Base-by-base conservation (phyloP, 2,329 filamentous ascomycete species). In the Apiospora saccharicola region DNA sequence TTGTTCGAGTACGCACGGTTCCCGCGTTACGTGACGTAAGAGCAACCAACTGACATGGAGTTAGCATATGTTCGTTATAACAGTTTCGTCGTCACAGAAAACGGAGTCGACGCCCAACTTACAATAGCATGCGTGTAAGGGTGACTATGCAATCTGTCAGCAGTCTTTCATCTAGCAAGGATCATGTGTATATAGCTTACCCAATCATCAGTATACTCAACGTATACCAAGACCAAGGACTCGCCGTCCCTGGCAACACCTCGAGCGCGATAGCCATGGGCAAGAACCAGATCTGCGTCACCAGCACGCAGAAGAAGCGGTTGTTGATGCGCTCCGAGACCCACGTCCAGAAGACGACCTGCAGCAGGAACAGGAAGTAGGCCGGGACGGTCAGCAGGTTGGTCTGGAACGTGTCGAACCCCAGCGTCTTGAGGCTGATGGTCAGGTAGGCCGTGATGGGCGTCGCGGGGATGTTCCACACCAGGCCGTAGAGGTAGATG, bases 21-120 rank as follows among this genome's bases (percentile, higher is more conserved):
- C 90, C 89, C 0, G 89, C 87, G 76, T 92, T 92, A 70, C 89
- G 86, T 3, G 88, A 90, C 1, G 87, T 90, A 80, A 90, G 88
- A 0, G 86, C 88, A 0, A 91, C 90, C 19, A 87, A 78, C 68
- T 70, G 14, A 19, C 10, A 16, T 87, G 83, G 0, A 22, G 14
- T 72, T 26, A 67, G 67, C 26, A 44, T 26, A 1, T 3, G 4
- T 7, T 6, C 8, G 13, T 16, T 0, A 30, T 16, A 86, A 85
- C 74, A 7, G 37, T 19, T 24, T 1, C n/a, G 88, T 83, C 4
- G 70, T 44, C 7, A 24, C 7, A 44, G 26, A 1, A n/a, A 44
- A 26, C 37, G 24, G 26, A 10, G 0, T 72, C 46, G 24, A n/a
- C 10, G 0, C 72, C 73, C 61, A 71, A 80, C 84, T 78, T 16